Conservation (phyloP, 768 basidiomycete genomes). For the Lactarius vividus region DNA sequence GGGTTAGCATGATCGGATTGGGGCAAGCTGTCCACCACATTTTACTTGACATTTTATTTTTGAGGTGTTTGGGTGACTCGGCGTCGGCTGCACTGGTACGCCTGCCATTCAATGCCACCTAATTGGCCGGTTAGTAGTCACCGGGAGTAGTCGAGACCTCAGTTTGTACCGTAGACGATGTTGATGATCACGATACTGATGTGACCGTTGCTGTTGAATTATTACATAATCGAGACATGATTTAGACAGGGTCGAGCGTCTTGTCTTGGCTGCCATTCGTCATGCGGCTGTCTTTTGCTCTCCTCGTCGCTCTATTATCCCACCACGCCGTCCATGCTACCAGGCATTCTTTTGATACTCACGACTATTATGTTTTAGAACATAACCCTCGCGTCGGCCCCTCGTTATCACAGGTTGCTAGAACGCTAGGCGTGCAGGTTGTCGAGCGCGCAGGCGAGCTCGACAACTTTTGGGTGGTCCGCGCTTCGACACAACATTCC, state of each 20-base stretch:
- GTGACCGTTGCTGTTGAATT: background rate
- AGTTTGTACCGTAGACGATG: background rate
- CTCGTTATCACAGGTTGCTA: slow-evolving; percentile 58
- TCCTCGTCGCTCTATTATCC: slow-evolving; percentile 35
- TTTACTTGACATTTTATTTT: too few relatives aligned
- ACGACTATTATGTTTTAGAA: slow-evolving; percentile 83
- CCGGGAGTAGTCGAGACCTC: too few relatives aligned
- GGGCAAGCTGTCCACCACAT: background rate
- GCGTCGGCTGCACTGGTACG: background rate
- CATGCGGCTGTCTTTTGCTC: slow-evolving; percentile 29
- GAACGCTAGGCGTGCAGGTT: slow-evolving; percentile 70
- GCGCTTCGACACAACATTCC: slow-evolving; percentile 43
- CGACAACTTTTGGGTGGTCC: slow-evolving; percentile 77
- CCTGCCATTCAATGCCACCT: too few relatives aligned
- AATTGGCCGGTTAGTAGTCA: too few relatives aligned
- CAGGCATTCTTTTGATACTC: slow-evolving; percentile 54
- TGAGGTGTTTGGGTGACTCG: background rate
- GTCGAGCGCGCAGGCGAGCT: slow-evolving; percentile 89
- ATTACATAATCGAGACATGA: background rate
- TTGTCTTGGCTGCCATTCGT: background rate
- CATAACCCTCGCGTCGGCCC: slow-evolving; percentile 52
- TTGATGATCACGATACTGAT: background rate
- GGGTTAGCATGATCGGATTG: slow-evolving; percentile 4
- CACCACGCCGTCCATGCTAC: slow-evolving; percentile 35
- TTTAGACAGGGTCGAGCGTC: background rate